Base-by-base conservation (phyloP, 106 monocot genomes). In the Phalaenopsis equestris region DNA sequence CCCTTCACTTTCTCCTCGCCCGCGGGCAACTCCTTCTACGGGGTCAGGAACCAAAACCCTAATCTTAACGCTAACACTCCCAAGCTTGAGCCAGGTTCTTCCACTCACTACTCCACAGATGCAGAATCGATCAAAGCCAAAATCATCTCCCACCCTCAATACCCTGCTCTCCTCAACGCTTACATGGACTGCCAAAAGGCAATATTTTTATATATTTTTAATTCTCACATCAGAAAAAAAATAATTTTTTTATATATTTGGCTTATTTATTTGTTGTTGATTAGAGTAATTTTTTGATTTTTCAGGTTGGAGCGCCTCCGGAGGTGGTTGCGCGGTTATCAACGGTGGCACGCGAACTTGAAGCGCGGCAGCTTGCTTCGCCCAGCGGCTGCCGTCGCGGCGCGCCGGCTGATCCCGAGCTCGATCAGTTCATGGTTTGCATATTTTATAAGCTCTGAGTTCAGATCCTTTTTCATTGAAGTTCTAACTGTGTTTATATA, bases 151-250 rank as follows among this genome's bases (percentile, higher is more conserved):
- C 97, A 97, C 52, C 97, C 97, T 1, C 92, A 94, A 64, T 97
- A 94, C 81, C 83, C 94, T 19, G 78, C 81, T 78, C 94, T 97
- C 36, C 87, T 97, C 42, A 82, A 72, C 52, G 97, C 97, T 68
- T 97, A 90, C 83, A 86, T 94, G 83, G 97, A 94, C 56, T 97
- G 97, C 89, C 92, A 97, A 79, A 97, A 94, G 96, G 96, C 86
- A 70, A 45, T 43, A 11, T 19, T 21, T 64, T 16, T 68, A 18
- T 48, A 48, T 48, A 48, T 7, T 5, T n/a, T 42, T 61, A n/a
- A 42, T 18, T 42, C 3, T 65, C 6, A 30, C 0, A 30, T 30
- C 30, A 30, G 30, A 30, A 30, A 30, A 30, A 30, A 30, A 30
- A 30, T 30, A 30, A 0, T n/a, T 19, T 83, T 15, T 79, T 10